Base-by-base conservation (phyloP, 306 rosid species). In the Acacia confusa region DNA sequence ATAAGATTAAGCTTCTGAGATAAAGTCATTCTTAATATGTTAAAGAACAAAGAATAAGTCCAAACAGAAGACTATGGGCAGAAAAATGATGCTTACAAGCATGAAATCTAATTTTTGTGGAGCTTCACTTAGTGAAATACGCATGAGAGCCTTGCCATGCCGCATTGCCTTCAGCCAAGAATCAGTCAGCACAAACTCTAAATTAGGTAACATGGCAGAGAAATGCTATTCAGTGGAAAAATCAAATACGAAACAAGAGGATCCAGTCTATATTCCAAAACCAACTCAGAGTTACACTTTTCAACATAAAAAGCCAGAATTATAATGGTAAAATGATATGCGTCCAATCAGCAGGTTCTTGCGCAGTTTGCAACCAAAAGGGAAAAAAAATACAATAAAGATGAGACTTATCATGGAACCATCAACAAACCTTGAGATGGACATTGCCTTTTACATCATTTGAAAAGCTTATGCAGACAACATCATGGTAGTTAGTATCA, bases 131-230 rank as follows among this genome's bases (percentile, higher is more conserved):
- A 93, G 85, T 82, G 95, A 84, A 76, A 93, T 50, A 82, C 90
- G 93, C 83, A 95, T 84, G 55, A 95, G 97, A 78, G 97, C 97
- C 85, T 86, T 90, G 79, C 99, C 99, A 78, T 82, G 91, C 77
- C 86, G 89, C 79, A 85, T 83, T 84, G 97, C 97, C 99, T 95
- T 82, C 89, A 90, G 74, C 28, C 71, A 83, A 77, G 83, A 77
- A 63, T 75, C 24, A 70, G 65, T 60, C 76, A 79, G 75, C 48
- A 89, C 34, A 73, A 77, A 55, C 81, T 43, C 74, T 50, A 75
- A 72, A 67, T 69, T 38, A 77, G 50, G 57, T 82, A 65, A 84
- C 68, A 40, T 44, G 43, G 81, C 79, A n/a, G 63, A 82, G 69
- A 55, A 79, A 76, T 73, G 74, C 63, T 79, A 82, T 63, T 44